These are phyloP conservation scores for Penicillium sp. DNA, from an alignment of 2,329 filamentous ascomycete species.

Conservation along the genomic window DNA sequence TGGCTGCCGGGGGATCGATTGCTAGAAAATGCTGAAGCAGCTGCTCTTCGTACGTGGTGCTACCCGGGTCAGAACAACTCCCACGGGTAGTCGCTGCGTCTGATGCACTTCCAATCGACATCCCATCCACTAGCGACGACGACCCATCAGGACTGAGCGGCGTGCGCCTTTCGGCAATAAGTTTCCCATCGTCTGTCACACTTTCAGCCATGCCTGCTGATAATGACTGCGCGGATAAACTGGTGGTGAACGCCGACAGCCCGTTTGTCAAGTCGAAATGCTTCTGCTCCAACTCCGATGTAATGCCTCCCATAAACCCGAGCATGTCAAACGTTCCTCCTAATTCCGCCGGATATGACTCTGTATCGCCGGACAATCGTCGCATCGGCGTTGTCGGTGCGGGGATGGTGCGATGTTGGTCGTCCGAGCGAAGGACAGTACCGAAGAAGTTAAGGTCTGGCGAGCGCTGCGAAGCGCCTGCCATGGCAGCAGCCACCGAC, in stretches of 20 bases:
- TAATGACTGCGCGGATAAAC: constrained; percentile 11
- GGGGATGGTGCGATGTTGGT: constrained; percentile 18
- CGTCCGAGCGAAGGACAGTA: constrained; percentile 28
- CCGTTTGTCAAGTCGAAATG: constrained; percentile 32
- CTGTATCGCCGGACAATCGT: constrained; percentile 5
- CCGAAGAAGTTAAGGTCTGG: constrained; percentile 28
- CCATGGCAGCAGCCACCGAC: constrained; percentile 4
- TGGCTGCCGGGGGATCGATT: constrained; percentile 30
- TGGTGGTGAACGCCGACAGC: constrained; percentile 13
- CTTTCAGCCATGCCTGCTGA: background rate
- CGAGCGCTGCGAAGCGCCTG: constrained; percentile 16
- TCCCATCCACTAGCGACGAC: constrained; percentile 14
- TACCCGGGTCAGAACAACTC: constrained; percentile 22
- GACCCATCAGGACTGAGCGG: constrained; percentile 16
- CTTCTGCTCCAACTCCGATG: constrained; percentile 36
- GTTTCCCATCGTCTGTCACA: constrained; percentile 7
- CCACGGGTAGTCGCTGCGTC: constrained; percentile 12
- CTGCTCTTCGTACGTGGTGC: constrained; percentile 28
- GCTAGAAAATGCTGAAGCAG: constrained; percentile 30
- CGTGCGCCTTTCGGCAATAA: constrained; percentile 7
- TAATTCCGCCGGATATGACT: constrained; percentile 16
- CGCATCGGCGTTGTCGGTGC: constrained; percentile 7
- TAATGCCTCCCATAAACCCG: constrained; percentile 38
- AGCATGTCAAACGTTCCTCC: constrained; percentile 34
- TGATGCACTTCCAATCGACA: constrained; percentile 14